Percentiles rank a stretch among this genome's conserved stretches.
These are phyloP conservation scores for Cystobasidium ongulense DNA, from an alignment of 768 basidiomycete species.

Conservation along the genomic window DNA sequence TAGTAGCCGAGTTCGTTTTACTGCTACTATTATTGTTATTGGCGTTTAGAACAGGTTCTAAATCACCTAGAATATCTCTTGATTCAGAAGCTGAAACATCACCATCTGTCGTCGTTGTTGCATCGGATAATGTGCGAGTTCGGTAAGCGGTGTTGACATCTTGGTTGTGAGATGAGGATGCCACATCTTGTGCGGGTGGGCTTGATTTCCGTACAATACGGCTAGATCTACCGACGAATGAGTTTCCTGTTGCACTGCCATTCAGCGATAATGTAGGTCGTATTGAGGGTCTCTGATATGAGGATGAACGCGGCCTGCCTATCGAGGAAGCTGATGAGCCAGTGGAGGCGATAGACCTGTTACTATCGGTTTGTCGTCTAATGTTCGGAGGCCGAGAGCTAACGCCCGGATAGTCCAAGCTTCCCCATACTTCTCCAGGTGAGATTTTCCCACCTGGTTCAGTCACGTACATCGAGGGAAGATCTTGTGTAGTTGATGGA, in stretches of 20 bases:
- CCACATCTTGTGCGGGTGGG: background rate
- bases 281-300: background rate
- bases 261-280: background rate
- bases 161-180: background rate
- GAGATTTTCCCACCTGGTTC: background rate
- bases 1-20: background rate
- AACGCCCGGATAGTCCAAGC: background rate
- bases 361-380: background rate
- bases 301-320: background rate
- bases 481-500: background rate
- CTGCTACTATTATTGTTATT: background rate
- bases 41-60: background rate
- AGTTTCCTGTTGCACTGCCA: background rate
- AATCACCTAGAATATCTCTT: background rate
- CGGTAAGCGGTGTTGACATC: background rate
- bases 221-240: background rate
- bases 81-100: constrained; percentile 4
- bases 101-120: background rate
- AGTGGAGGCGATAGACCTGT: background rate
- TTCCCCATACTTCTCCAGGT: background rate
- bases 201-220: background rate
- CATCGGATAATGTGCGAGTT: background rate
- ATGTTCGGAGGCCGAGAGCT: background rate
- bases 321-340: background rate
- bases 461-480: background rate